Conservation (phyloP, 305 asterid genomes). For the Ajuga reptans region DNA sequence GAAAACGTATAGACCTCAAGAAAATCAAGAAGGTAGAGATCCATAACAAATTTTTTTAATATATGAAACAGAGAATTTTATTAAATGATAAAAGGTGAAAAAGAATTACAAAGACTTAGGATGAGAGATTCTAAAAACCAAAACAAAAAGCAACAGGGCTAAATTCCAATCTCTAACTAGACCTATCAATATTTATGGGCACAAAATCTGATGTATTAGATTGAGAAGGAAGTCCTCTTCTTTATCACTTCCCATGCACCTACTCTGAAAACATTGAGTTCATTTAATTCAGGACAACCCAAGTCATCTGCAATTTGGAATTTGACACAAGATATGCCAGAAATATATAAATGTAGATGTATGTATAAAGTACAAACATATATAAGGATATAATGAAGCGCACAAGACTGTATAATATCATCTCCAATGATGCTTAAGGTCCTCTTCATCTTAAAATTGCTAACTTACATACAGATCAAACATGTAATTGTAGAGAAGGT, state of each 20-base stretch:
- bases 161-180: too few relatives aligned
- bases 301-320: neutral
- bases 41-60: neutral
- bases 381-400: neutral
- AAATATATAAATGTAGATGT: neutral
- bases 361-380: neutral
- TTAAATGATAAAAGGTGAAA: too few relatives aligned
- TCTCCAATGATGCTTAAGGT: neutral
- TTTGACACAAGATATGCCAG: neutral
- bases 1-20: neutral
- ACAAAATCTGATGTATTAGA: neutral
- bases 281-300: neutral
- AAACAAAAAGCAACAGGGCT: too few relatives aligned
- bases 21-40: neutral
- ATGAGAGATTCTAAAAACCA: too few relatives aligned
- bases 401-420: neutral
- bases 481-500: neutral
- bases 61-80: too few relatives aligned
- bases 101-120: too few relatives aligned
- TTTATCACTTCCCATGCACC: neutral
- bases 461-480: neutral
- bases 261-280: neutral
- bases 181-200: too few relatives aligned
- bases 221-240: neutral
- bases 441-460: neutral